These are phyloP conservation scores for Camptophora hylomeconis DNA, from an alignment of 2,329 filamentous ascomycete species.

Conservation along the genomic window DNA sequence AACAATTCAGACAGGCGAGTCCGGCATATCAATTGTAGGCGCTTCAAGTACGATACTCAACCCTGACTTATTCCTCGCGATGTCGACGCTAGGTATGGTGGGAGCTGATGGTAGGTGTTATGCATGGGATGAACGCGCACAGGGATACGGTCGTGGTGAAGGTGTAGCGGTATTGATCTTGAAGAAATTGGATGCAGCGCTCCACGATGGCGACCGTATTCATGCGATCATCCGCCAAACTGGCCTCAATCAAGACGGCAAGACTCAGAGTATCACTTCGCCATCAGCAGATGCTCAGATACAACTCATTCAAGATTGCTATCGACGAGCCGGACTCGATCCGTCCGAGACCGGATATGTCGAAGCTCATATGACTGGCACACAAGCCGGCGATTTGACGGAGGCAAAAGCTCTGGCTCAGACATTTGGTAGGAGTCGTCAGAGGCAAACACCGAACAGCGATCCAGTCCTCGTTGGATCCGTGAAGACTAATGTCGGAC, in stretches of 20 bases:
- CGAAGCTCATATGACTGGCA: slow-evolving; percentile 20
- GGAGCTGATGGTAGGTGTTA: slow-evolving; percentile 33
- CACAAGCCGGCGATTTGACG: slow-evolving; percentile 14
- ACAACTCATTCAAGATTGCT: slow-evolving; percentile 2
- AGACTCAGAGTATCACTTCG: slow-evolving; percentile 1
- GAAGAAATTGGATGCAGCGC: slow-evolving; percentile 4
- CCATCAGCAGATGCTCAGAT: slow-evolving; percentile 3
- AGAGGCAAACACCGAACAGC: too few relatives aligned
- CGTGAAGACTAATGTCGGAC: slow-evolving; percentile 1
- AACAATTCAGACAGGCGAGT: slow-evolving; percentile 11
- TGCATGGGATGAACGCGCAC: slow-evolving; percentile 14
- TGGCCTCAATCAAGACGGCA: slow-evolving; percentile 2
- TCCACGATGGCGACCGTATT: slow-evolving; percentile 4
- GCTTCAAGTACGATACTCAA: slow-evolving; percentile 4
- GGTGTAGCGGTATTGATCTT: slow-evolving; percentile 3
- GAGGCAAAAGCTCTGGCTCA: slow-evolving; percentile 14
- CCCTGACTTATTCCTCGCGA: slow-evolving; percentile 7
- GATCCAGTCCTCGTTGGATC: slow-evolving; percentile 21
- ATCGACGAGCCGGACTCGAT: slow-evolving; percentile 15
- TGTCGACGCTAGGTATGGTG: slow-evolving; percentile 27
- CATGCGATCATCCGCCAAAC: slow-evolving; percentile 4
- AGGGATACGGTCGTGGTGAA: slow-evolving; percentile 8
- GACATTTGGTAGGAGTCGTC: not conserved
- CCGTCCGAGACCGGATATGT: slow-evolving; percentile 12
- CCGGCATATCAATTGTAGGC: slow-evolving; percentile 7